These are phyloP conservation scores for Pachyrhizus erosus DNA, from an alignment of 306 rosid species.

Conservation along the genomic window DNA sequence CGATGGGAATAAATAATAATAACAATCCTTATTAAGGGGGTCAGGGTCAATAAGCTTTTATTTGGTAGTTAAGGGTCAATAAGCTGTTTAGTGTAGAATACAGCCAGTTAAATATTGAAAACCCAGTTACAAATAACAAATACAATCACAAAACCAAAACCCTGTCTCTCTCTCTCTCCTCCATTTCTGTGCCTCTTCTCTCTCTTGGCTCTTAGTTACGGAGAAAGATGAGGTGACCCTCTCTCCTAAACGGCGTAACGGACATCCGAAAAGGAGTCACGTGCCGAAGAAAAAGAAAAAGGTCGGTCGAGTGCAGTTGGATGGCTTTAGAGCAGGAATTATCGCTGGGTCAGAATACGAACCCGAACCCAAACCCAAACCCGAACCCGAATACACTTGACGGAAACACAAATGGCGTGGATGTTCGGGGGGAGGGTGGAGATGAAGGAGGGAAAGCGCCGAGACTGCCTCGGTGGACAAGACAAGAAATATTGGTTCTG, in stretches of 20 bases:
- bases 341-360: slow-evolving; percentile 42
- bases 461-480: slow-evolving; percentile 84
- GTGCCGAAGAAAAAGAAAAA: slow-evolving; percentile 40
- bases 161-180: neutral
- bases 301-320: too few species aligned
- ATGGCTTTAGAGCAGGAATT: slow-evolving; percentile 69
- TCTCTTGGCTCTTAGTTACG: slow-evolving; percentile 10
- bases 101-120: slow-evolving; percentile 25
- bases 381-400: slow-evolving; percentile 44
- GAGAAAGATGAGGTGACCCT: slow-evolving; percentile 37
- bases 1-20: slow-evolving; percentile 44
- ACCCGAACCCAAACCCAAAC: neutral
- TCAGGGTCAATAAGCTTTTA: slow-evolving; percentile 53
- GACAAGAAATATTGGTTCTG: slow-evolving; percentile 81
- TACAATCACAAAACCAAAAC: slow-evolving; percentile 10
- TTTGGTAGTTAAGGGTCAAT: slow-evolving; percentile 52
- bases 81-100: slow-evolving; percentile 29
- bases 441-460: slow-evolving; percentile 70
- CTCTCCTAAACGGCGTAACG: slow-evolving; percentile 58
- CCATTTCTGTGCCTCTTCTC: neutral
- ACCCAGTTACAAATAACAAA: slow-evolving; percentile 4
- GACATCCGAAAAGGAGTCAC: slow-evolving; percentile 52
- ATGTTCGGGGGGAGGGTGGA: slow-evolving; percentile 55
- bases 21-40: slow-evolving; percentile 45
- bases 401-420: slow-evolving; percentile 54